A percentile compares a stretch with the other conserved stretches of the same genome.
Evolutionary conservation across 176 grass and related monocot genomes (phyloP).

Genomic region (Rhipidocladum racemiflorum): DNA sequence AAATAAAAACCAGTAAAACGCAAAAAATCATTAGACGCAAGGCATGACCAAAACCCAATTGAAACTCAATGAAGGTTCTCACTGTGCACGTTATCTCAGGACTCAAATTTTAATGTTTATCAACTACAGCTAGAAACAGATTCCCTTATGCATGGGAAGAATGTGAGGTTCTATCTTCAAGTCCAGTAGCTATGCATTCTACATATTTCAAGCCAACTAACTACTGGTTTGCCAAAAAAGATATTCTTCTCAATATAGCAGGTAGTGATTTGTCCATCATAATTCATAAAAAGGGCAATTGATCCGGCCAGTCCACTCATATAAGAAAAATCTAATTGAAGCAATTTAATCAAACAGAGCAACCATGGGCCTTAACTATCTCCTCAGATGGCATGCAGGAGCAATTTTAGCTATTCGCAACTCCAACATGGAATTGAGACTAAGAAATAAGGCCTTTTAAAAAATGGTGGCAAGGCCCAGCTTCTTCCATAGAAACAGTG

Average conservation of each 20-base stretch:
- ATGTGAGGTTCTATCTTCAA: neutral
- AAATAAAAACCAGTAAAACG: neutral
- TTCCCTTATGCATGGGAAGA: neutral
- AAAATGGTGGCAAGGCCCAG: neutral
- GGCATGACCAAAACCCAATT: neutral
- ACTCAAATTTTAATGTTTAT: neutral
- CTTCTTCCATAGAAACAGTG: neutral
- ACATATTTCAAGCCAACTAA: neutral
- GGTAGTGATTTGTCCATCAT: neutral
- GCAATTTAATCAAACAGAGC: neutral
- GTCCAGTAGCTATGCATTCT: neutral
- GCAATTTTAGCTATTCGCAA: neutral
- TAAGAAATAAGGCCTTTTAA: neutral
- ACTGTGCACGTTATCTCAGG: neutral
- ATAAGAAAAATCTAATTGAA: neutral
- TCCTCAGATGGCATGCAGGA: neutral
- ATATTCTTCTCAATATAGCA: neutral
- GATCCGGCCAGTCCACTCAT: neutral
- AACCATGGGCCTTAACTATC: neutral
- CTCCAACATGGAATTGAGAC: neutral
- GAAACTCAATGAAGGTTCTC: neutral
- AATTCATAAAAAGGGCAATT: neutral
- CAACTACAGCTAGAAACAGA: constrained; percentile 1
- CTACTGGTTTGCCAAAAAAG: neutral
- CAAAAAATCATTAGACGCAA: neutral